Evolutionary conservation across 306 rosid genomes (phyloP).

Genomic region (Leucaena leucocephala): DNA sequence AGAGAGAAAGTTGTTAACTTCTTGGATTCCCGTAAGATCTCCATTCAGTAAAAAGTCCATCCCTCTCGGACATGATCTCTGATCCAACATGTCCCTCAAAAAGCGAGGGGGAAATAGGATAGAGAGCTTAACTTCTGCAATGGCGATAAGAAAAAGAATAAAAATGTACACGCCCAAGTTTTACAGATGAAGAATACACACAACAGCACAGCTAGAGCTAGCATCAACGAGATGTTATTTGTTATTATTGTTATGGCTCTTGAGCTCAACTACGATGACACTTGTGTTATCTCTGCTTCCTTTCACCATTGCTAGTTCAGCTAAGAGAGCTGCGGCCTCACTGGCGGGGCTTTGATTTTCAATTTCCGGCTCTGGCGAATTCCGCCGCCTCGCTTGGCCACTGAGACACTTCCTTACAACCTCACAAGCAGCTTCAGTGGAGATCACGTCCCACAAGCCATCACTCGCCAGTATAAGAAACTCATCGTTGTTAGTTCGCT

Average conservation of each 20-base stretch:
- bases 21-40: not conserved
- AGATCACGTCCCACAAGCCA: conserved; percentile 86
- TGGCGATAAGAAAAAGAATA: not conserved
- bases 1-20: not conserved
- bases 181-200: not conserved
- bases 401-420: conserved; percentile 66
- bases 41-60: not conserved
- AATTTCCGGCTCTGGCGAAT: conserved; percentile 24
- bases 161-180: not conserved
- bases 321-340: conserved; percentile 70
- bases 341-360: conserved; percentile 43
- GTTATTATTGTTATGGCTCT: conserved; percentile 16
- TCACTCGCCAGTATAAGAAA: conserved; percentile 85
- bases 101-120: not conserved
- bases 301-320: conserved; percentile 72
- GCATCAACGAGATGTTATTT: not conserved
- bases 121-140: conserved; percentile 13
- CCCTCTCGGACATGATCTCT: not conserved
- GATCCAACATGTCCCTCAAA: not conserved
- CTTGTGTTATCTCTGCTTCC: conserved; percentile 90
- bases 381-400: conserved; percentile 43
- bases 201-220: not conserved
- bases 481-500: conserved; percentile 66
- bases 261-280: conserved; percentile 72
- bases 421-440: conserved; percentile 67